These are phyloP conservation scores for Fusarium protoensiforme DNA, from an alignment of 2,329 filamentous ascomycete genomes.

Conservation along the genomic window DNA sequence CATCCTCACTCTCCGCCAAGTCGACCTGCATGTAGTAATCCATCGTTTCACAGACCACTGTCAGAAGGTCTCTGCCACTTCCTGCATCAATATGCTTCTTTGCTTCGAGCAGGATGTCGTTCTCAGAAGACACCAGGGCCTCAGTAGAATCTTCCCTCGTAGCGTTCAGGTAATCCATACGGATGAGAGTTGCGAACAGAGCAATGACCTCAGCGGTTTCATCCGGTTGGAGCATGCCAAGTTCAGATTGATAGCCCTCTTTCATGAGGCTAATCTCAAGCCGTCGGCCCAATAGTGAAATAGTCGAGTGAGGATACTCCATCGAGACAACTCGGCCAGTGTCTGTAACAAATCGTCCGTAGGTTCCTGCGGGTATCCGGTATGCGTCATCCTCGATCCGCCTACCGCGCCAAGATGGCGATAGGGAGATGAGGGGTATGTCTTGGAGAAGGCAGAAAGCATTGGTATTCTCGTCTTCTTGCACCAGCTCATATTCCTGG, in stretches of 20 bases:
- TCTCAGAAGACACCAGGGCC: slow-evolving; percentile 49
- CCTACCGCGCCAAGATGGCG: slow-evolving; percentile 57
- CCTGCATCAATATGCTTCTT: slow-evolving; percentile 61
- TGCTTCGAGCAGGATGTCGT: slow-evolving; percentile 64
- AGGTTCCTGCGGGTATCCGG: slow-evolving; percentile 72
- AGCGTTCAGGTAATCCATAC: slow-evolving; percentile 58
- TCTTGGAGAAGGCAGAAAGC: slow-evolving; percentile 75
- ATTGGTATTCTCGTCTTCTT: slow-evolving; percentile 88
- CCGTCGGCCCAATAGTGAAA: slow-evolving; percentile 82
- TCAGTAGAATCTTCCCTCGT: slow-evolving; percentile 30
- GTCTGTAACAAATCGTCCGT: slow-evolving; percentile 80
- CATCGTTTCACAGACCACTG: slow-evolving; percentile 85
- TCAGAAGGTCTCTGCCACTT: slow-evolving; percentile 79
- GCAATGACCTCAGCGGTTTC: slow-evolving; percentile 79
- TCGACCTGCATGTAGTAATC: slow-evolving; percentile 75
- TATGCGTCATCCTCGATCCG: slow-evolving; percentile 63
- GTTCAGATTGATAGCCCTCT: slow-evolving; percentile 62
- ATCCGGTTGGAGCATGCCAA: slow-evolving; percentile 66
- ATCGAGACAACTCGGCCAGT: slow-evolving; percentile 79
- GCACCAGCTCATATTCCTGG: slow-evolving; percentile 78
- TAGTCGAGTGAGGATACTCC: slow-evolving; percentile 82
- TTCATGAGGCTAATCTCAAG: slow-evolving; percentile 74
- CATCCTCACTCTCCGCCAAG: slow-evolving; percentile 65
- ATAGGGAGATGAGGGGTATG: slow-evolving; percentile 70
- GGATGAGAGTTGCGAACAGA: slow-evolving; percentile 77